Conservation (phyloP, 345 rosid species). For the Noccaea caerulescens region DNA sequence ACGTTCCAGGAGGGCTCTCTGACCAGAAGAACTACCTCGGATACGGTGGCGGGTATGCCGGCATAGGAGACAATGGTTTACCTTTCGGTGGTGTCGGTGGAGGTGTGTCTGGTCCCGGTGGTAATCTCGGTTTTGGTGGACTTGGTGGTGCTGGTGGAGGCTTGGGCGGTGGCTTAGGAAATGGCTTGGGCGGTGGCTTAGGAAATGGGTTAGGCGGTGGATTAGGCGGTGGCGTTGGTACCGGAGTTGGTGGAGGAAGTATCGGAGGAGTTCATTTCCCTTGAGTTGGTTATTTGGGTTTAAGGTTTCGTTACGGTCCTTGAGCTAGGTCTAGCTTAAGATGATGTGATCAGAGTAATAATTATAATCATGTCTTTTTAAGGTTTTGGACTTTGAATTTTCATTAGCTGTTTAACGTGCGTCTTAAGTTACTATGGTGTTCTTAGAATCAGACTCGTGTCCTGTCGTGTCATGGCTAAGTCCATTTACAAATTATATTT, state of each 20-base stretch:
- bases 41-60: constrained; percentile 73
- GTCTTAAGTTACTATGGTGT: constrained; percentile 31
- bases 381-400: constrained; percentile 15
- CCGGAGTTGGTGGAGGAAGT: constrained; percentile 35
- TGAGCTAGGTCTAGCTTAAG: constrained; percentile 34
- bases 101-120: constrained; percentile 54
- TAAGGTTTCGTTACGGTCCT: constrained; percentile 26
- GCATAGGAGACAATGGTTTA: constrained; percentile 59
- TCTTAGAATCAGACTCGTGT: constrained; percentile 19
- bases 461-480: constrained; percentile 37
- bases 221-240: constrained; percentile 46
- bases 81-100: constrained; percentile 66
- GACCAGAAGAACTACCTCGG: constrained; percentile 74
- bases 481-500: constrained; percentile 32
- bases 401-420: constrained; percentile 29
- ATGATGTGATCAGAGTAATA: constrained; percentile 21
- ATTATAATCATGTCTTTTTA: constrained; percentile 27
- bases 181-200: constrained; percentile 37
- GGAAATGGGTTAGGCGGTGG: constrained; percentile 38
- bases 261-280: constrained; percentile 44
- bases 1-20: constrained; percentile 51
- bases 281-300: constrained; percentile 28
- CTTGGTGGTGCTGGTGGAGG: constrained; percentile 45
- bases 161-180: constrained; percentile 39
- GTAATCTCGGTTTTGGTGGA: constrained; percentile 44